Evolutionary conservation across 2,329 filamentous ascomycete genomes (phyloP).

Genomic region (Venturiaceae sp.): DNA sequence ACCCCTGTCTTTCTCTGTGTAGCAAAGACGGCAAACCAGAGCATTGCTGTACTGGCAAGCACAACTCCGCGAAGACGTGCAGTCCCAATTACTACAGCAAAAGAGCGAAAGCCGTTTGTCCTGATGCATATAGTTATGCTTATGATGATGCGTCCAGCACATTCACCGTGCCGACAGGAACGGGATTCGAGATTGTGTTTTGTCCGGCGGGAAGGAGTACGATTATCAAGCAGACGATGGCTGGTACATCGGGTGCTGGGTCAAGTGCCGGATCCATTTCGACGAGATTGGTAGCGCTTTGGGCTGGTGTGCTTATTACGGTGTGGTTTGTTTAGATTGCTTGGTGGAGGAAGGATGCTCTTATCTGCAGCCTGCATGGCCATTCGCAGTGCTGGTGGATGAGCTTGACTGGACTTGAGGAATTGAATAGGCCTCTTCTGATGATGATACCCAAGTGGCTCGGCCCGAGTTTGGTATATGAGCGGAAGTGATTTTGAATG

Average conservation of each 20-base stretch:
- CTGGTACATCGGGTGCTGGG: neutral
- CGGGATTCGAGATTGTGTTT: conserved; percentile 70
- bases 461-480: no score
- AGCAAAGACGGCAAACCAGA: conserved; percentile 53
- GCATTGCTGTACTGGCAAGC: conserved; percentile 68
- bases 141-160: conserved; percentile 48
- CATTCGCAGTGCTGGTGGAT: no score
- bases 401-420: no score
- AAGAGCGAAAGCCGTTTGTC: conserved; percentile 64
- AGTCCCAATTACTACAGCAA: conserved; percentile 58
- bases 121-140: conserved; percentile 72
- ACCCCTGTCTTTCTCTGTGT: conserved; percentile 71
- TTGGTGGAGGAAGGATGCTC: neutral
- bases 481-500: no score
- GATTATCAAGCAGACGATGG: conserved; percentile 23
- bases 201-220: conserved; percentile 53
- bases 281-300: neutral
- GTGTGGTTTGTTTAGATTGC: neutral
- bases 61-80: conserved; percentile 54
- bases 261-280: no score
- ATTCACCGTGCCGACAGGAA: conserved; percentile 53
- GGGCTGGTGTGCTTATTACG: neutral
- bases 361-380: no score
- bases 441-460: no score
- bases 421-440: no score